Evolutionary conservation across 2,329 filamentous ascomycete species (phyloP), one percentile per base, ranked within the genome.

Genomic region (Fusarium tuaranense): DNA sequence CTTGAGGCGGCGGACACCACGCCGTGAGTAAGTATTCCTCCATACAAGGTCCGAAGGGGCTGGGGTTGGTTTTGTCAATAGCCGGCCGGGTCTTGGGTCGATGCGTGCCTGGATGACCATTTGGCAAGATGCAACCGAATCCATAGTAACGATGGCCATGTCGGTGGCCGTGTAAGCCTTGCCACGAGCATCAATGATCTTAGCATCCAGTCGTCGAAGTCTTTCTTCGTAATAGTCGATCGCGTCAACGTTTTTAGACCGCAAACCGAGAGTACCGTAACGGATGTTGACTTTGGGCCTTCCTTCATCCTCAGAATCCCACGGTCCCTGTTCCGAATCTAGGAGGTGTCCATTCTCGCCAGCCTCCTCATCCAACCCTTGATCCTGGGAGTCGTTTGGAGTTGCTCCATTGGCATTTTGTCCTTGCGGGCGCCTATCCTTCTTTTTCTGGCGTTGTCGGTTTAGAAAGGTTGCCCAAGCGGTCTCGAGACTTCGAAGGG

Each of bases 21-120:
- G 91, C 7, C 94, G 90, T 3, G 95, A 84, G 80, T 99, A 99
- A 0, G 95, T 98, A 80, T 98, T 98, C 72, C 88, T 89, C 97
- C 97, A 99, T 13, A 98, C 91, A n/a, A 99, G 92, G 80, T 98
- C 96, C 0, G 94, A 92, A 0, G 97, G 97, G 2, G 96, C 92
- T 0, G 97, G 97, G 4, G 96, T 95, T 32, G 93, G 89, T 69
- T 95, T 95, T 10, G 96, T 95, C 64, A 98, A 86, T 7, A 99
- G 88, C 70, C 94, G 93, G 68, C 95, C 92, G 0, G 97, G 97
- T 13, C 94, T 92, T 5, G 97, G 95, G 80, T 98, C 96, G 63
- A 99, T 91, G 13, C 97, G 92, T 5, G 97, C 95, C 83, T 99
- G 97, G 51, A 98, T 94, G 27, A 95, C 94, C 95, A 98, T 98